phyloP scores from a whole-genome alignment of 768 basidiomycete genomes.

The Tricholoma flavovirens region DNA sequence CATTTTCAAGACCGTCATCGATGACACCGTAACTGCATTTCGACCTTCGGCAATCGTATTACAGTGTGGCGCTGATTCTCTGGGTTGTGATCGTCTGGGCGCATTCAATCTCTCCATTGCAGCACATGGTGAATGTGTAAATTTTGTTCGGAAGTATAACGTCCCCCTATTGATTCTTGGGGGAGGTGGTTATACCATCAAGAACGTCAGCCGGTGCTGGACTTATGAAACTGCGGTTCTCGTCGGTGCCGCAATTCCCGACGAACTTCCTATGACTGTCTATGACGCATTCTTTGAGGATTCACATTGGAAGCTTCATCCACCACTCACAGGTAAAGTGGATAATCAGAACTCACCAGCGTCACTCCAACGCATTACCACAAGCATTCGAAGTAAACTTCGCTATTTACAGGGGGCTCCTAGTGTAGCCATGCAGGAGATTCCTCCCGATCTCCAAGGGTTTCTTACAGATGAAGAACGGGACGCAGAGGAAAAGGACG shows the following conservation, averaged over 20 bases:
- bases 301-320: constrained; percentile 88
- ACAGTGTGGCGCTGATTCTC: constrained; percentile 95
- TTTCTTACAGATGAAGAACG: constrained; percentile 50
- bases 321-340: constrained; percentile 84
- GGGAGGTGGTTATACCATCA: constrained; percentile 95
- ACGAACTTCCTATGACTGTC: constrained; percentile 81
- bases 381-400: constrained; percentile 70
- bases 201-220: constrained; percentile 98
- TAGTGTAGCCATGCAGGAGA: constrained; percentile 94
- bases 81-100: constrained; percentile 91
- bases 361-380: constrained; percentile 62
- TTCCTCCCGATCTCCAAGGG: constrained; percentile 85
- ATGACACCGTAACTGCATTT: constrained; percentile 87
- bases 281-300: constrained; percentile 94
- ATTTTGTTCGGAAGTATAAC: constrained; percentile 90
- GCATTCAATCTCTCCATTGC: constrained; percentile 98
- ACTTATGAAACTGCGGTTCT: constrained; percentile 95
- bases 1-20: constrained; percentile 94
- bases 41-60: constrained; percentile 87
- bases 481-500: constrained; percentile 29
- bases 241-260: constrained; percentile 75
- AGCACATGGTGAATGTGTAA: constrained; percentile 96
- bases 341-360: constrained; percentile 88
- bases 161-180: constrained; percentile 89
- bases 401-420: constrained; percentile 93